Evolutionary conservation across 164 flowering plant genomes (phyloP).

Genomic region (Cinnamomum chago): DNA sequence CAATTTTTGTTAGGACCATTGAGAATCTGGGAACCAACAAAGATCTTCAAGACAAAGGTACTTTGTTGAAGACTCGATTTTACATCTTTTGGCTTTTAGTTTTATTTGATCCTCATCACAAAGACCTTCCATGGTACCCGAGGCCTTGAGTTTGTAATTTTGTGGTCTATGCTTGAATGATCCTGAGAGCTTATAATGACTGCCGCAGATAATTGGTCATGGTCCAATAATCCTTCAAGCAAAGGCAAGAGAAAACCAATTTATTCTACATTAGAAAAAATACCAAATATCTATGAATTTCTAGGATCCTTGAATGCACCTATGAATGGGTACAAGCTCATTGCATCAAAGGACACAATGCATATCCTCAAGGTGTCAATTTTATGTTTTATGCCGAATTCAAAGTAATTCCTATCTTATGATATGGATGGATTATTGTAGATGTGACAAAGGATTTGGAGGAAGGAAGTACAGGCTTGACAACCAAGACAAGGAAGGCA

Average conservation of each 20-base stretch:
- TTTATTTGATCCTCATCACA: neutral
- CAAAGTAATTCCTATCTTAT: neutral
- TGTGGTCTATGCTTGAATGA: neutral
- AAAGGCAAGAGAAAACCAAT: neutral
- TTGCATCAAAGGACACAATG: neutral
- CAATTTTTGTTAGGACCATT: conserved; percentile 9
- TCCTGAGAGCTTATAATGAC: neutral
- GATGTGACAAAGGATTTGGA: conserved; percentile 34
- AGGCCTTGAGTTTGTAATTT: neutral
- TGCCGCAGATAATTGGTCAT: neutral
- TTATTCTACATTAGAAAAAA: neutral
- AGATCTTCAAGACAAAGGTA: conserved; percentile 16
- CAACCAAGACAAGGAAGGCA: conserved; percentile 22
- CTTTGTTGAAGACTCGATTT: neutral
- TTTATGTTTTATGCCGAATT: too few relatives aligned
- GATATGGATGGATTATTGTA: conserved; percentile 3
- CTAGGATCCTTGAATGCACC: neutral
- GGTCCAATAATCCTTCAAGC: neutral
- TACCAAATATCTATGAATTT: neutral
- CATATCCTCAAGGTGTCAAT: neutral
- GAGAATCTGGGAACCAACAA: conserved; percentile 11
- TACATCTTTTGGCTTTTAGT: neutral
- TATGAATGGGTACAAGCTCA: neutral
- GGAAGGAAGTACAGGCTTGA: conserved; percentile 17
- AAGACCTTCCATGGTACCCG: neutral